Evolutionary conservation across 306 rosid genomes (phyloP), one percentile per base, ranked within the genome.

Genomic region (Notholithocarpus densiflorus): DNA sequence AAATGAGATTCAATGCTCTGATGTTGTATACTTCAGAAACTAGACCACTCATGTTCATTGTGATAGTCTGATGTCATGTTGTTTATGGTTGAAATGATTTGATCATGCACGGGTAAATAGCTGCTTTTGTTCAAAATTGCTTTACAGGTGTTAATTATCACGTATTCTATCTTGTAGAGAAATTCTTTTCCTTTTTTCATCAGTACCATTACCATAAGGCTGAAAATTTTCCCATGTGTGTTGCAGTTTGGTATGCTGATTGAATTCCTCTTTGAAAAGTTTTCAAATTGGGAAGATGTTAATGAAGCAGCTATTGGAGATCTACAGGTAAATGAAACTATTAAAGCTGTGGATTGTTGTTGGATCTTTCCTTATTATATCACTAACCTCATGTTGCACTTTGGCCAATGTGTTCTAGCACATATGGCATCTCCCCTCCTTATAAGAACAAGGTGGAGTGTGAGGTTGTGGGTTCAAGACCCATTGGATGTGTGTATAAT

Each of bases 241-340:
- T 87, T 89, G 90, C 92, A 96, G 98, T 96, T 93, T 72, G 99
- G 98, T 31, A 96, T 96, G 99, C 84, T 96, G 89, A 93, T 96
- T 45, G 91, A 90, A 77, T 91, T 75, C 84, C 98, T 93, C 72
- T 96, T 91, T 75, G 96, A 93, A 78, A 96, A 79, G 19, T 90
- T 90, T 84, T 94, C 99, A 24, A 82, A 89, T 66, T 82, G 77
- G 66, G 96, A 92, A 78, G 86, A 93, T 73, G 92, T 87, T 76
- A 88, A 82, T 74, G 96, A 83, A 82, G 78, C 90, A 19, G 97
- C 90, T 69, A 83, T 95, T 72, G 98, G 96, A 84, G 99, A 95
- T 82, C 91, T 95, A 43, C 97, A 92, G 97, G 99, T 93, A 71
- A 70, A 88, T 82, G 79, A 75, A 83, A 69, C 43, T 72, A 69